A percentile compares a stretch with the other conserved stretches of the same genome.
phyloP scores from a whole-genome alignment of 345 rosid genomes.

The Pseudoturritis turrita region DNA sequence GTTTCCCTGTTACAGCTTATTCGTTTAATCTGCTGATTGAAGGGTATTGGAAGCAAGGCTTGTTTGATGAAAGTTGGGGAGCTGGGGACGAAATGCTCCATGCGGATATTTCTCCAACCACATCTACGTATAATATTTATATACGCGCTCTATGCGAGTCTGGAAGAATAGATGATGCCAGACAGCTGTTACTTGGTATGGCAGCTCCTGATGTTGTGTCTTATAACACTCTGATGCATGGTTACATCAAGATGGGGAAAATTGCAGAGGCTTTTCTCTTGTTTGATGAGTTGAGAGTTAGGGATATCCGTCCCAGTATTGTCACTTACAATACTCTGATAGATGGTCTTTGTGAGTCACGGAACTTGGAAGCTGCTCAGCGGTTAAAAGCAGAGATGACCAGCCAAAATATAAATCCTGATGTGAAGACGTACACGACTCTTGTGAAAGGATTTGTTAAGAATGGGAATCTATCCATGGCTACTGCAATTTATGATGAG shows the following conservation, averaged over 20 bases:
- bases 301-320: slow-evolving; percentile 38
- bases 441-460: slow-evolving; percentile 54
- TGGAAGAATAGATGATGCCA: slow-evolving; percentile 52
- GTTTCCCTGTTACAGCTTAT: slow-evolving; percentile 44
- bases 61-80: slow-evolving; percentile 45
- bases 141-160: slow-evolving; percentile 46
- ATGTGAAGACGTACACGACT: slow-evolving; percentile 61
- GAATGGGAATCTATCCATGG: slow-evolving; percentile 45
- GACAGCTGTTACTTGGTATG: slow-evolving; percentile 40
- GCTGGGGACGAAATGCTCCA: slow-evolving; percentile 49
- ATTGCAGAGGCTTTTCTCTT: slow-evolving; percentile 54
- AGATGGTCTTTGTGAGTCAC: slow-evolving; percentile 60
- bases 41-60: slow-evolving; percentile 53
- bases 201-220: slow-evolving; percentile 56
- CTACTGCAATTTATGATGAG: slow-evolving; percentile 48
- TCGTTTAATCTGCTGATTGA: slow-evolving; percentile 57
- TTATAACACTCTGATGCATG: slow-evolving; percentile 56
- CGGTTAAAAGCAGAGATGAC: slow-evolving; percentile 63
- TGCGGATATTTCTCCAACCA: slow-evolving; percentile 41
- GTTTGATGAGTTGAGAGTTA: slow-evolving; percentile 48
- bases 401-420: slow-evolving; percentile 45
- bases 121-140: slow-evolving; percentile 44
- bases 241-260: slow-evolving; percentile 54
- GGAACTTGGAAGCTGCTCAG: slow-evolving; percentile 47
- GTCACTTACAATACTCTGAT: slow-evolving; percentile 66